Conservation (phyloP, 495 filamentous ascomycete species). For the Chaetomium fimeti region DNA sequence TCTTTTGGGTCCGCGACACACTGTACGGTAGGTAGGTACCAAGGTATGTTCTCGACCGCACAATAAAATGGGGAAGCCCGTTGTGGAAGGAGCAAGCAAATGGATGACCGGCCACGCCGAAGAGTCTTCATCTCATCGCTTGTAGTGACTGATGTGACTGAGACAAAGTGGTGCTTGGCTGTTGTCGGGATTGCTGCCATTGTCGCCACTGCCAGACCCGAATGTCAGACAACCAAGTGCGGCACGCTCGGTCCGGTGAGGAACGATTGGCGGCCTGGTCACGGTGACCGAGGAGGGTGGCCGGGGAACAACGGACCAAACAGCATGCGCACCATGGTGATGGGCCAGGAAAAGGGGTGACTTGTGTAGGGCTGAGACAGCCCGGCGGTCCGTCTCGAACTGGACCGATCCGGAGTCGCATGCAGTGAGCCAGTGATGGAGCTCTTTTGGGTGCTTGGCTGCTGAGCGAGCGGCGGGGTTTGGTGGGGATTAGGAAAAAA, state of each 20-base stretch:
- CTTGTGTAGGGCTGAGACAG: slow-evolving; percentile 25
- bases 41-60: too few species aligned
- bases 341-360: background rate
- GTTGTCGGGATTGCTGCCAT: background rate
- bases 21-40: background rate
- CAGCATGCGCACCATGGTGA: background rate
- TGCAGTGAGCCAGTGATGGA: too few species aligned
- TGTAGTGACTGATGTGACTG: background rate
- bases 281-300: background rate
- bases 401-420: slow-evolving; percentile 9
- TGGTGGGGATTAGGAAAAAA: background rate
- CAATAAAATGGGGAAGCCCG: background rate
- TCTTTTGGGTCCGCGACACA: background rate
- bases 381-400: slow-evolving; percentile 1
- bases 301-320: background rate
- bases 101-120: background rate
- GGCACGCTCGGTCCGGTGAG: too few species aligned
- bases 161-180: background rate
- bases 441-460: too few species aligned
- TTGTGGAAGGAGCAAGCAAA: background rate
- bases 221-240: too few species aligned
- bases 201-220: too few species aligned
- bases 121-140: background rate
- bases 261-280: slow-evolving; percentile 4
- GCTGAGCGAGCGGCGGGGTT: background rate